phyloP scores from a whole-genome alignment of 768 basidiomycete genomes.

The Phaffia tasmanica region DNA sequence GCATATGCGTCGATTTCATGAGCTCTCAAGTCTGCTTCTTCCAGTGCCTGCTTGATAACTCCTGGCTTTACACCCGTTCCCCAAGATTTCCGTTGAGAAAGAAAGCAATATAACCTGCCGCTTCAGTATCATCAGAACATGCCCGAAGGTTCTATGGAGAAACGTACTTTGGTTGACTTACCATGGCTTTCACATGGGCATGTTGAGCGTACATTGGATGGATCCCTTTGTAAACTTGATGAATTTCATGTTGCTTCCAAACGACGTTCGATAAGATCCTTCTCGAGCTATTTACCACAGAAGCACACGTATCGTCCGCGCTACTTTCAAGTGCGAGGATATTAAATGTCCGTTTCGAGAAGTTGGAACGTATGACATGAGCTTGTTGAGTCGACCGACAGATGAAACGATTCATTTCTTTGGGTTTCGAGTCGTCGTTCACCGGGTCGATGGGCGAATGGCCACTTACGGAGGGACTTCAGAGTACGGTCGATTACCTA shows the following conservation, averaged over 20 bases:
- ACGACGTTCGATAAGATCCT: constrained; percentile 70
- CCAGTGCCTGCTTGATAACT: constrained; percentile 58
- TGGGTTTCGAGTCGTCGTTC: no score
- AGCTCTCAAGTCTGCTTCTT: constrained; percentile 51
- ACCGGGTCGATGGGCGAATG: no score
- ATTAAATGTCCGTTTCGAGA: constrained; percentile 11
- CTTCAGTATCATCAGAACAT: neutral
- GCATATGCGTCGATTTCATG: constrained; percentile 72
- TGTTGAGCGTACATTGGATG: constrained; percentile 65
- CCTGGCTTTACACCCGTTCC: constrained; percentile 47
- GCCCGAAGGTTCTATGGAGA: constrained; percentile 22
- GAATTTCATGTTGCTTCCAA: constrained; percentile 57
- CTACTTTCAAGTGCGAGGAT: constrained; percentile 61
- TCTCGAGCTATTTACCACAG: constrained; percentile 56
- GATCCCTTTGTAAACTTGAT: constrained; percentile 51
- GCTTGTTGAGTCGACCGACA: no score
- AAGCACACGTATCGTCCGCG: constrained; percentile 87
- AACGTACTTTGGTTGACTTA: constrained; percentile 31
- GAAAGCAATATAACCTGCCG: neutral
- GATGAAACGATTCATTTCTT: no score
- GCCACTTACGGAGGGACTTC: no score
- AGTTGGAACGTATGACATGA: no score
- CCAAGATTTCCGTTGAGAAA: constrained; percentile 2
- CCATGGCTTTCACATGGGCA: constrained; percentile 71
- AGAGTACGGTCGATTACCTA: no score